Percentiles rank a stretch among this genome's conserved stretches.
Conservation (phyloP, 345 rosid genomes). For the Eucalyptus polybractea region DNA sequence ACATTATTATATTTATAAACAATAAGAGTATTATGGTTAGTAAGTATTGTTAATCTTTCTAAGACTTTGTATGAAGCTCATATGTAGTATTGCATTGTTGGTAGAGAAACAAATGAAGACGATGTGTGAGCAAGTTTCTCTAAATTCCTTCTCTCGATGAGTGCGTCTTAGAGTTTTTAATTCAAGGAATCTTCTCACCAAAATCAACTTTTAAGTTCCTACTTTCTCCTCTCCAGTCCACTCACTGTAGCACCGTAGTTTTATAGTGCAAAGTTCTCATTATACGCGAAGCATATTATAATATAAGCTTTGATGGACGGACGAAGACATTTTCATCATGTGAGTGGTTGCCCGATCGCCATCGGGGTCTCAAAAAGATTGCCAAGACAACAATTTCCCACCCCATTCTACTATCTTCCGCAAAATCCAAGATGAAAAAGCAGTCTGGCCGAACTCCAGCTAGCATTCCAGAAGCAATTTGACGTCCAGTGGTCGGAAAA, state of each 20-base stretch:
- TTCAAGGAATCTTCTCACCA: not conserved
- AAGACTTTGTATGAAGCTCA: slow-evolving; percentile 9
- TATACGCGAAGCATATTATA: not conserved
- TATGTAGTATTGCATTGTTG: not conserved
- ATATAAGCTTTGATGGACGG: not conserved
- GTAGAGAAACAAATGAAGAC: not conserved
- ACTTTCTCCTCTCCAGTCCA: not conserved
- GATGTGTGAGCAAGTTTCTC: not conserved
- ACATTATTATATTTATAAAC: not conserved
- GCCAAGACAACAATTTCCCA: not conserved
- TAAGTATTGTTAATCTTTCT: slow-evolving; percentile 22
- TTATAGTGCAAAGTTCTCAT: not conserved
- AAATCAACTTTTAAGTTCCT: not conserved
- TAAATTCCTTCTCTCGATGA: not conserved
- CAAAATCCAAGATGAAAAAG: not conserved
- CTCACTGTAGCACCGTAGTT: not conserved
- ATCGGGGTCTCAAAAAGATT: not conserved
- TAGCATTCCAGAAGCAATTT: slow-evolving; percentile 2
- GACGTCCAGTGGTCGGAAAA: slow-evolving; percentile 1
- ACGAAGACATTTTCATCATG: not conserved
- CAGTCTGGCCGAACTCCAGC: not conserved
- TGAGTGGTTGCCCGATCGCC: not conserved
- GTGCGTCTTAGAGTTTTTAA: not conserved
- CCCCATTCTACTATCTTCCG: not conserved
- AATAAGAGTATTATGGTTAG: too few relatives aligned